A percentile compares a stretch with the other conserved stretches of the same genome.
Evolutionary conservation across 805 yeast species (phyloP).

Genomic region (Lachancea kluyveri): DNA sequence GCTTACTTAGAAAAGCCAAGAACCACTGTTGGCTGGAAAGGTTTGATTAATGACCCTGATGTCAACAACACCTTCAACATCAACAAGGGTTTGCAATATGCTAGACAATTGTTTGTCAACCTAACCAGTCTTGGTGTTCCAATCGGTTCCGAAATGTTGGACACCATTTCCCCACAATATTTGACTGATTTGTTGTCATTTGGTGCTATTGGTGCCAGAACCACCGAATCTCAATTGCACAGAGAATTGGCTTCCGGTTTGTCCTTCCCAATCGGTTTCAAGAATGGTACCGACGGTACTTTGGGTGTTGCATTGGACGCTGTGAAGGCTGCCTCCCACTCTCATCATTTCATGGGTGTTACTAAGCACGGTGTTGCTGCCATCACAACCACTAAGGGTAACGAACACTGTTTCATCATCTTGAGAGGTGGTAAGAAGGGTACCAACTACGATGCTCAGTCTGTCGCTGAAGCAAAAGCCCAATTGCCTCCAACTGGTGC

Average conservation of each 20-base stretch:
- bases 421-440: slow-evolving; percentile 94
- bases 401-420: slow-evolving; percentile 87
- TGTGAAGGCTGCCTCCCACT: slow-evolving; percentile 80
- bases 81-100: slow-evolving; percentile 84
- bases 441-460: slow-evolving; percentile 81
- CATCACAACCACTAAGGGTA: slow-evolving; percentile 92
- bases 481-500: slow-evolving; percentile 44
- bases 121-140: slow-evolving; percentile 79
- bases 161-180: slow-evolving; percentile 95
- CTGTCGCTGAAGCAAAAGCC: slow-evolving; percentile 69
- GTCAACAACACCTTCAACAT: slow-evolving; percentile 87
- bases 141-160: slow-evolving; percentile 96
- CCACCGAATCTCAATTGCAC: slow-evolving; percentile 96
- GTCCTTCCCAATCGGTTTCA: slow-evolving; percentile 98
- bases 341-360: slow-evolving; percentile 96
- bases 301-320: slow-evolving; percentile 93
- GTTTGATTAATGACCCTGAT: slow-evolving; percentile 94
- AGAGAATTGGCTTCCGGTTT: slow-evolving; percentile 96
- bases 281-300: slow-evolving; percentile 97
- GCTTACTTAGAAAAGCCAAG: slow-evolving; percentile 98
- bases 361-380: slow-evolving; percentile 97
- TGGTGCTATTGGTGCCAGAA: slow-evolving; percentile 99
- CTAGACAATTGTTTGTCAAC: slow-evolving; percentile 79
- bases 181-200: slow-evolving; percentile 83
- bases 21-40: slow-evolving; percentile 99